A percentile compares a stretch with the other conserved stretches of the same genome.
Conservation (phyloP, 1,284 basidiomycete genomes). For the Cutaneotrichosporon mucoides region DNA sequence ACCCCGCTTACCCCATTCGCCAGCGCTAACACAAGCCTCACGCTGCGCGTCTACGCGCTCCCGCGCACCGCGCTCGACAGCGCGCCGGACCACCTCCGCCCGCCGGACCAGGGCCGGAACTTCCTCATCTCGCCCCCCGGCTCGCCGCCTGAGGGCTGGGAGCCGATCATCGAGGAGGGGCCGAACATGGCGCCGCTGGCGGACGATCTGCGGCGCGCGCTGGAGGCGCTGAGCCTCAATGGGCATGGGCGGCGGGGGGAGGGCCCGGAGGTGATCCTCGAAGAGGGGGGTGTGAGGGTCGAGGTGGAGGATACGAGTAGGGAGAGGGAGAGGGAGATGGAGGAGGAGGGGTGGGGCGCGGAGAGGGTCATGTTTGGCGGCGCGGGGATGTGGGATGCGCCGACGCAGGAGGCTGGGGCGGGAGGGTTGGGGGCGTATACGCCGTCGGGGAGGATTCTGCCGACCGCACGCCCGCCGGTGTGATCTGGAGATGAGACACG, state of each 20-base stretch:
- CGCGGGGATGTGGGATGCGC: background rate
- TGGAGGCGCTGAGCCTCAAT: conserved; percentile 53
- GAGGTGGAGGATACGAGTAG: conserved; percentile 41
- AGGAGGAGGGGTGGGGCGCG: conserved; percentile 16
- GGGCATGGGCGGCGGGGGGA: conserved; percentile 12
- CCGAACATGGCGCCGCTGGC: conserved; percentile 84
- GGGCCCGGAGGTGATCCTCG: conserved; percentile 39
- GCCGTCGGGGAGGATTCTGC: conserved; percentile 31
- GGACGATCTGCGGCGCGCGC: conserved; percentile 77
- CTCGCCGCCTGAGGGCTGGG: conserved; percentile 97
- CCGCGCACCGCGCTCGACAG: conserved; percentile 60
- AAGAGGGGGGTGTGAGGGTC: conserved; percentile 41
- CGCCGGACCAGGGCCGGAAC: conserved; percentile 80
- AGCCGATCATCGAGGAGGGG: conserved; percentile 83
- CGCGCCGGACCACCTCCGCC: conserved; percentile 58
- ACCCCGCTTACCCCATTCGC: no score
- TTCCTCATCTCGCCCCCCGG: conserved; percentile 97
- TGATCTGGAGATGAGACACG: background rate
- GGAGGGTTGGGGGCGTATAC: conserved; percentile 13
- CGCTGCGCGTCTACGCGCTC: conserved; percentile 72
- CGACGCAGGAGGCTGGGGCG: background rate
- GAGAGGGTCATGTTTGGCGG: conserved; percentile 3
- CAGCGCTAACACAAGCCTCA: conserved; percentile 47
- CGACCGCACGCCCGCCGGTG: conserved; percentile 40
- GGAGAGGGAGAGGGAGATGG: conserved; percentile 11